Evolutionary conservation across 805 yeast genomes (phyloP), one percentile per base, ranked within the genome.

Genomic region (Saccharomycopsis microspora): DNA sequence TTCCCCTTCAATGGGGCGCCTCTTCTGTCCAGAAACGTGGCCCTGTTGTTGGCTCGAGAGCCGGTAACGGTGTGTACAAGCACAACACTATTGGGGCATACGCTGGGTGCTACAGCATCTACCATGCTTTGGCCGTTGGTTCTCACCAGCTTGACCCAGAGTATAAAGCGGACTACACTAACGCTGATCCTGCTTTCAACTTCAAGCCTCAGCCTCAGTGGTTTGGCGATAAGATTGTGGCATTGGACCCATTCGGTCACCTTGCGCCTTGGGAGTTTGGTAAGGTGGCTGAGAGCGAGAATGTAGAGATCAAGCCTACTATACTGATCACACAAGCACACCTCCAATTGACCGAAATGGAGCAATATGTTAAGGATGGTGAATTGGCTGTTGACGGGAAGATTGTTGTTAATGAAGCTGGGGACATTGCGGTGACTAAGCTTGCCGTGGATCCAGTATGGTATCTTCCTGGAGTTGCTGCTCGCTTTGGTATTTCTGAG

Each of bases 381-480:
- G 68, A 74, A 46, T 57, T 79, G 43, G 54, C 61, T 47, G 79
- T 80, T 32, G 85, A 79, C 58, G 84, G 84, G 48, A 66, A 74
- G 37, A 61, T 79, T 54, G 84, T 79, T 32, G 63, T 78, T 51
- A 79, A 79, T 62, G 64, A 67, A 35, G 62, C 71, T 50, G 85
- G 85, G 55, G 85, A 79, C 54, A 63, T 79, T 58, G 74, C 74
- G 35, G 80, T 76, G 38, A 72, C 82, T 34, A 79, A 79, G 58
- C 68, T 79, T 50, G 85, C 85, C 3, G 77, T 77, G 39, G 85
- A 79, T 57, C 85, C 85, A 11, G 84, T 79, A 38, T 79, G 85
- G 85, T 72, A 76, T 56, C 65, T 79, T 49, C 85, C 85, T 3
- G 83, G 82, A 31, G 80, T 79, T 50, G 85, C 85, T 31, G 68